These are phyloP conservation scores for Domatiomyces catenatus DNA, from an alignment of 2,329 filamentous ascomycete genomes.

Conservation along the genomic window DNA sequence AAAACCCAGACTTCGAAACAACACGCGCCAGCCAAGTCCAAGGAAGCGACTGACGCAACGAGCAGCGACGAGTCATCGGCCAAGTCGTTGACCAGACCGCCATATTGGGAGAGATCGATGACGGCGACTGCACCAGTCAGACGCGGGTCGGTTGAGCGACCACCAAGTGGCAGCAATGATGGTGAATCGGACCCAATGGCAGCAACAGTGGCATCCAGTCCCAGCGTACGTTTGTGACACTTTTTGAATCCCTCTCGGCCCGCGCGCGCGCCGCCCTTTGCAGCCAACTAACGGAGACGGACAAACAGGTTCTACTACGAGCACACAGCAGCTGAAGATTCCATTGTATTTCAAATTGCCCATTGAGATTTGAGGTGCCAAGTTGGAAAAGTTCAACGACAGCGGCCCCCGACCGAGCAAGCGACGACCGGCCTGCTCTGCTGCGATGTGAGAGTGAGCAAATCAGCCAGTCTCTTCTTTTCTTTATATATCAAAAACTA, in stretches of 20 bases:
- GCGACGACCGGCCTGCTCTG: too few species aligned
- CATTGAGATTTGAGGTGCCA: background rate
- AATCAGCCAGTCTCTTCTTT: too few species aligned
- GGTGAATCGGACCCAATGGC: conserved; percentile 44
- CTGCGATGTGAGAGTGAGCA: too few species aligned
- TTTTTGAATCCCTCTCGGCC: conserved; percentile 9
- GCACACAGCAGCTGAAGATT: conserved; percentile 8
- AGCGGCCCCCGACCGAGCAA: background rate
- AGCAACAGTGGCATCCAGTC: conserved; percentile 3
- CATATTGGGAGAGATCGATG: conserved; percentile 47
- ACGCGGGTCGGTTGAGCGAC: conserved; percentile 45
- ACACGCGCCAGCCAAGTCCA: background rate
- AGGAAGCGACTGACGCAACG: background rate
- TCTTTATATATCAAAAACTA: too few species aligned
- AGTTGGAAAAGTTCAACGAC: background rate
- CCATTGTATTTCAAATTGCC: background rate
- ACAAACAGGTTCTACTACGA: conserved; percentile 11
- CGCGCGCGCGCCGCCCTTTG: too few species aligned
- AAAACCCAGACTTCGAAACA: conserved; percentile 9
- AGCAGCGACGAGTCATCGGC: background rate
- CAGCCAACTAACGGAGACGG: conserved; percentile 5
- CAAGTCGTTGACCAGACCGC: conserved; percentile 28
- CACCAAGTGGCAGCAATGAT: conserved; percentile 45
- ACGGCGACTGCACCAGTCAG: conserved; percentile 51
- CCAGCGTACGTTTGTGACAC: conserved; percentile 4